Base-by-base conservation (phyloP, 345 rosid species). In the Euphorbia tirucalli region DNA sequence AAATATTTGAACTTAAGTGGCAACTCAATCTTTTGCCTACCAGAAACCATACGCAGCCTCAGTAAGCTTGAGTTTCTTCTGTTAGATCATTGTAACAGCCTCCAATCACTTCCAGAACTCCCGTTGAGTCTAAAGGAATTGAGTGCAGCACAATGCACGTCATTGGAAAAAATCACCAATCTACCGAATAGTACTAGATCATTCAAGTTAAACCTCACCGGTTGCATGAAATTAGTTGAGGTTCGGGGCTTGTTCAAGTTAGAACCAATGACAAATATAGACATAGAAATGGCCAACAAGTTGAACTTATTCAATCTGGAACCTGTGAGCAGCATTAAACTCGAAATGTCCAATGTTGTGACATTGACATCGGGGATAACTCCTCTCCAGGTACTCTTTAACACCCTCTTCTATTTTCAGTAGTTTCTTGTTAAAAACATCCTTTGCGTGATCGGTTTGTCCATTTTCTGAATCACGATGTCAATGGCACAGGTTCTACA, bases 21-120 rank as follows among this genome's bases (percentile, higher is more conserved):
- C 43, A 78, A 78, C 27, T 73, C 68, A 35, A 22, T 78, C 25
- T 41, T 3, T 27, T 25, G 59, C 48, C 28, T 74, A 1, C 78
- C 81, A 1, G 59, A 70, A 46, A 70, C 71, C 68, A 57, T 58
- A 7, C 24, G 0, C 2, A 35, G 32, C 35, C 74, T 74, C 4
- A 15, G 24, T 13, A 69, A 19, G 21, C 81, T 78, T 14, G n/a
- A 68, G n/a, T 35, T 18, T 18, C 77, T 78, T 24, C 3, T 9
- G 9, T 4, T 78, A 16, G 15, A 46, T 10, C 27, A 19, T 11
- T 78, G 81, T 64, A 48, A 8, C 10, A 11, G 15, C 14, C 71
- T 73, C n/a, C 66, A 31, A n/a, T 56, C 65, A 58, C 52, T 74
- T 30, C 44, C 75, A 11, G 31, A 69, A 35, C 74, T 74, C 41